Evolutionary conservation across 331 rosid species (phyloP).

Genomic region (Prunus yedoensis): DNA sequence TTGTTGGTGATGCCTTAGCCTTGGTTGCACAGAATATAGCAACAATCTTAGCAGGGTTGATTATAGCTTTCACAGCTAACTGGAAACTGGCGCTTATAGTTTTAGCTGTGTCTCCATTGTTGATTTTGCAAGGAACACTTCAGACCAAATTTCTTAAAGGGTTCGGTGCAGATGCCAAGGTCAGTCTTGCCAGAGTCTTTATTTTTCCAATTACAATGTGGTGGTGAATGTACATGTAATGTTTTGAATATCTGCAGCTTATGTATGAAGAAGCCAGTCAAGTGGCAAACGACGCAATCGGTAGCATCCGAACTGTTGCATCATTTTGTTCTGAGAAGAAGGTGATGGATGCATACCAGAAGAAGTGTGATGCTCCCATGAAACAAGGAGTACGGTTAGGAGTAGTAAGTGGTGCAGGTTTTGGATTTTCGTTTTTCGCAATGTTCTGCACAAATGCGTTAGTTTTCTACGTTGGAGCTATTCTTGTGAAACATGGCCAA

Average conservation of each 20-base stretch:
- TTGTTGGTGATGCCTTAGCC: no score
- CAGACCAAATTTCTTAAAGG: constrained; percentile 62
- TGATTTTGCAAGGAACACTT: constrained; percentile 45
- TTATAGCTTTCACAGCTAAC: no score
- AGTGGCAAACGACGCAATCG: constrained; percentile 76
- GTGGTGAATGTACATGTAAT: not conserved
- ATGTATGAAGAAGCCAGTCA: constrained; percentile 86
- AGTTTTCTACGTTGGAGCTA: constrained; percentile 67
- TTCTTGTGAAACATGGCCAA: constrained; percentile 47
- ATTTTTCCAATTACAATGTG: not conserved
- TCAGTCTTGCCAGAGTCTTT: constrained; percentile 20
- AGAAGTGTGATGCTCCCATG: constrained; percentile 52
- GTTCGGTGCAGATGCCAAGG: constrained; percentile 73
- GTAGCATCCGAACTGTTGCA: constrained; percentile 84
- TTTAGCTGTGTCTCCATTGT: no score
- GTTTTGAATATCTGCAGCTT: constrained; percentile 28
- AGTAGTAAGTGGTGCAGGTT: constrained; percentile 64
- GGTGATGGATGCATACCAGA: constrained; percentile 68
- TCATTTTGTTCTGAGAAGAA: constrained; percentile 80
- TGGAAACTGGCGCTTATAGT: no score
- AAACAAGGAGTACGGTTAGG: constrained; percentile 64
- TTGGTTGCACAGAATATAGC: no score
- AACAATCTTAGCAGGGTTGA: no score
- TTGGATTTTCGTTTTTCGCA: constrained; percentile 57
- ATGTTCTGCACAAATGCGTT: constrained; percentile 65